phyloP scores from a whole-genome alignment of 345 rosid genomes.

The Adansonia digitata region DNA sequence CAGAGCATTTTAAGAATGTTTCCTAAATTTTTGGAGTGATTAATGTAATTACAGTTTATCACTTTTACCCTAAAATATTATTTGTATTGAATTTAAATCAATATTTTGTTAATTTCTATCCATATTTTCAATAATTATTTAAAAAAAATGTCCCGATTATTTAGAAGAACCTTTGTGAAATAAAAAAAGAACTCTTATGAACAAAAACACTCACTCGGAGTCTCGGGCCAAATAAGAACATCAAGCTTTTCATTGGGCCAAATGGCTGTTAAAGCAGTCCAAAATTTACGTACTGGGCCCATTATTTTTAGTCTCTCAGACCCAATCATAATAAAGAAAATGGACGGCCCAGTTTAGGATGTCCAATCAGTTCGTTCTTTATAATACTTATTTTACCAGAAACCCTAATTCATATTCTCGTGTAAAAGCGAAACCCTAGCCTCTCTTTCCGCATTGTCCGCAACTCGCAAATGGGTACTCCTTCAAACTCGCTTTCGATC shows the following conservation, averaged over 20 bases:
- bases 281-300: neutral
- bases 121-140: too few relatives aligned
- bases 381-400: neutral
- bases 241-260: neutral
- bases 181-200: neutral
- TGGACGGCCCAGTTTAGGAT: neutral
- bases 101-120: too few relatives aligned
- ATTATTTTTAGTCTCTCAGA: neutral
- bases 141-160: neutral
- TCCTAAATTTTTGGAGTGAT: too few relatives aligned
- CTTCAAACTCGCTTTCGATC: neutral
- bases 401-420: neutral
- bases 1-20: too few relatives aligned
- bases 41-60: too few relatives aligned
- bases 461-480: slow-evolving; percentile 9
- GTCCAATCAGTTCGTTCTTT: neutral
- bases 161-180: neutral
- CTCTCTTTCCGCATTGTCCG: neutral
- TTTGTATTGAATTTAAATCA: too few relatives aligned
- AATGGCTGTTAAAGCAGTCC: neutral
- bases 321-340: neutral
- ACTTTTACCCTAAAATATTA: too few relatives aligned
- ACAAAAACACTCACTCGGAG: neutral
- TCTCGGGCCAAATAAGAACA: neutral
- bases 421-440: slow-evolving; percentile 1